Conservation (phyloP, 176 grass and related monocot species). For the Carex pumila region DNA sequence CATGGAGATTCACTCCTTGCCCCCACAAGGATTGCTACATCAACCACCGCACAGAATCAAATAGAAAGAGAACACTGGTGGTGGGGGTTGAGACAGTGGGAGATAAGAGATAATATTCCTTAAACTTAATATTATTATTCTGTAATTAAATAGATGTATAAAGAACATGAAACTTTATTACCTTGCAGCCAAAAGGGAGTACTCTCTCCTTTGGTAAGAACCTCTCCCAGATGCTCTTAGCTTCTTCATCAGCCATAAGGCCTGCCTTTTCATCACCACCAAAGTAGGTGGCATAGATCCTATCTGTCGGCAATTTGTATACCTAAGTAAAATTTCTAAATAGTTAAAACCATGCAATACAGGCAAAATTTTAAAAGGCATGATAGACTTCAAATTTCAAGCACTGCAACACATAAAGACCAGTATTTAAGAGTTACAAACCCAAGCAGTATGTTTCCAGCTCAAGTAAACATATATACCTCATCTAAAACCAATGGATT, state of each 20-base stretch:
- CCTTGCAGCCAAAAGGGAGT: conserved; percentile 90
- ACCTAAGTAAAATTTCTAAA: conserved; percentile 40
- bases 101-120: background rate
- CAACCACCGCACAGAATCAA: background rate
- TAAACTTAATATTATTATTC: background rate
- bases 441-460: background rate
- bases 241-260: conserved; percentile 50
- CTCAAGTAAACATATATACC: background rate
- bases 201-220: conserved; percentile 64
- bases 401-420: background rate
- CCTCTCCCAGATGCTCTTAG: conserved; percentile 59
- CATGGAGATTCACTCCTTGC: background rate
- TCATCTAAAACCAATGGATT: background rate
- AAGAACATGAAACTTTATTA: conserved; percentile 16
- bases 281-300: conserved; percentile 89
- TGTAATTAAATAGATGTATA: background rate
- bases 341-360: background rate
- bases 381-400: background rate
- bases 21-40: background rate
- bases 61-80: background rate
- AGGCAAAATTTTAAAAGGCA: background rate
- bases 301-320: conserved; percentile 81
- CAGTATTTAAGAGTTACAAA: background rate
- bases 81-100: background rate
- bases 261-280: conserved; percentile 78